These are phyloP conservation scores for Chamaecyparis obtusa DNA, from an alignment of 75 land plant species.

Conservation along the genomic window DNA sequence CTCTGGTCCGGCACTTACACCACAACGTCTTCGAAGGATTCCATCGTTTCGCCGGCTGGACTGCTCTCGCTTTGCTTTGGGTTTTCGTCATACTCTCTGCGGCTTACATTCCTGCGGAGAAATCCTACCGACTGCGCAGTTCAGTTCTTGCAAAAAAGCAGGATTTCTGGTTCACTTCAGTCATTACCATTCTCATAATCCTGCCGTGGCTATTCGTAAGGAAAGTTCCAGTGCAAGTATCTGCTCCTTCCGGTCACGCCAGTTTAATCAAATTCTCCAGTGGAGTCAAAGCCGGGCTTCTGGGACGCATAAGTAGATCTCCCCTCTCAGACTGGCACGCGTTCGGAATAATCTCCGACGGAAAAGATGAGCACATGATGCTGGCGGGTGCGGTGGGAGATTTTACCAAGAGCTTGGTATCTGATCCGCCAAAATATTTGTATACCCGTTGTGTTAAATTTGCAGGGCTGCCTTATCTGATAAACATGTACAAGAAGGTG, in stretches of 20 bases:
- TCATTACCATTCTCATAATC: constrained; percentile 46
- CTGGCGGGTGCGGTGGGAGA: constrained; percentile 72
- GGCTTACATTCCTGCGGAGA: constrained; percentile 30
- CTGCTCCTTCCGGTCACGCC: constrained; percentile 41
- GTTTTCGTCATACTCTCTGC: constrained; percentile 36
- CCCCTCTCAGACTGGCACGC: constrained; percentile 68
- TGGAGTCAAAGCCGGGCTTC: constrained; percentile 39
- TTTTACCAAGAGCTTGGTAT: constrained; percentile 48
- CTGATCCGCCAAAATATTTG: constrained; percentile 47
- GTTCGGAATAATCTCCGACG: constrained; percentile 62
- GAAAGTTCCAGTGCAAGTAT: constrained; percentile 30
- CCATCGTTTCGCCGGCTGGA: constrained; percentile 60
- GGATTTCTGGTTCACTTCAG: constrained; percentile 50
- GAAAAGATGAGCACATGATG: constrained; percentile 49
- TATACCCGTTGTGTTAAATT: constrained; percentile 50
- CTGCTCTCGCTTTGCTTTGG: constrained; percentile 52
- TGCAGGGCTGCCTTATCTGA: constrained; percentile 53
- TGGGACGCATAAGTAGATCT: constrained; percentile 45
- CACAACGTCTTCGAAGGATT: constrained; percentile 54
- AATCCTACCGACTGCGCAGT: constrained; percentile 19
- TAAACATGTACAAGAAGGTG: constrained; percentile 43
- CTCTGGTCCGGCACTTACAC: constrained; percentile 61
- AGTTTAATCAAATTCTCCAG: constrained; percentile 51
- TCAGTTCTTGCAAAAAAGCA: constrained; percentile 21
- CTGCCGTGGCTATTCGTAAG: constrained; percentile 53